Evolutionary conservation across 78 protist species (phyloP).

Genomic region (Emiliania huxleyi): DNA sequence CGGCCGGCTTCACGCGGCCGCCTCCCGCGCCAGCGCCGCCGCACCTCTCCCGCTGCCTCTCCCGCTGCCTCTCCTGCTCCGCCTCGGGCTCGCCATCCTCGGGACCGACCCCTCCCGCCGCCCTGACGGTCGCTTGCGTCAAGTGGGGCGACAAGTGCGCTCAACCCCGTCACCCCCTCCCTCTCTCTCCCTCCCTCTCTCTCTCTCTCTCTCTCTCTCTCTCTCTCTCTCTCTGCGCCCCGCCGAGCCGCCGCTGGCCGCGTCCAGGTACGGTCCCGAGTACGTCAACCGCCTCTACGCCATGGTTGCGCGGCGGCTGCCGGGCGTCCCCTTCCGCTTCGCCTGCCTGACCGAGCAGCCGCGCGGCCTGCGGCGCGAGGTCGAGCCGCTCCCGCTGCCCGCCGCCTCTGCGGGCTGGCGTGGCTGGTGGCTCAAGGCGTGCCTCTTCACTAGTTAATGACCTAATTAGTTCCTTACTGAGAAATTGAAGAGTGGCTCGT

Average conservation of each 20-base stretch:
- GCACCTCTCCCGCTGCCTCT: background rate
- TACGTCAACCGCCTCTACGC: background rate
- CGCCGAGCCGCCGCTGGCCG: too few species aligned
- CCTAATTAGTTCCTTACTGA: too few species aligned
- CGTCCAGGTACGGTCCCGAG: background rate
- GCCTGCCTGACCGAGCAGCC: background rate
- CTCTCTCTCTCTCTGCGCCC: too few species aligned
- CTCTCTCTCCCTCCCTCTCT: too few species aligned
- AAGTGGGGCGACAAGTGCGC: conserved; percentile 16
- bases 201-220: too few species aligned
- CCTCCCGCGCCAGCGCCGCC: background rate
- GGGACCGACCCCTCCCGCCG: background rate
- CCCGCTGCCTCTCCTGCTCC: too few species aligned
- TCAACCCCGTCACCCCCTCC: too few species aligned
- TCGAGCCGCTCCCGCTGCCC: background rate
- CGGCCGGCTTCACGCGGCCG: background rate
- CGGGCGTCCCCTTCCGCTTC: background rate
- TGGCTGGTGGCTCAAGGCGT: conserved; percentile 12
- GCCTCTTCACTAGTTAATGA: background rate
- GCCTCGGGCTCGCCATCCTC: background rate
- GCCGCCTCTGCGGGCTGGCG: background rate
- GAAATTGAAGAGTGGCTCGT: too few species aligned
- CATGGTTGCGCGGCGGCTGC: background rate
- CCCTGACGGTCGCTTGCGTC: background rate
- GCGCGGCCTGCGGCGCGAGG: background rate